These are phyloP conservation scores for Aspergillus melleus DNA, from an alignment of 2,329 filamentous ascomycete genomes.

Conservation along the genomic window DNA sequence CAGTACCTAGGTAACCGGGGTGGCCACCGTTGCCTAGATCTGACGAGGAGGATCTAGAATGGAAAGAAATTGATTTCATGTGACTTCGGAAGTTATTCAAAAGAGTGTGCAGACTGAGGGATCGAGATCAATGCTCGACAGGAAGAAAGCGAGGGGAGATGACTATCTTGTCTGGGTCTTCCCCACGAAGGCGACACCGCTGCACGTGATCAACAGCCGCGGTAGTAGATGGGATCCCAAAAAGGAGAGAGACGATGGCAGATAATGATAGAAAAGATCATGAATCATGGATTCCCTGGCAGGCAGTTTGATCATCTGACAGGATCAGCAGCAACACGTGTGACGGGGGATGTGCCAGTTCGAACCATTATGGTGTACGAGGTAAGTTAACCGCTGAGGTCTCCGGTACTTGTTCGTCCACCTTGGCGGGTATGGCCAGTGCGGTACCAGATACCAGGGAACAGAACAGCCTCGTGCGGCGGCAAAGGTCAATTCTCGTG, in stretches of 20 bases:
- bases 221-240: not conserved
- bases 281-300: not conserved
- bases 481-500: not conserved
- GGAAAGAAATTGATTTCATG: no score
- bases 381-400: not conserved
- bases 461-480: not conserved
- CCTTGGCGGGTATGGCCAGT: conserved; percentile 17
- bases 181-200: not conserved
- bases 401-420: conserved; percentile 12
- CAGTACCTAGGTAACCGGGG: not conserved
- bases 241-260: not conserved
- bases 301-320: not conserved
- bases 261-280: no score
- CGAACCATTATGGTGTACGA: not conserved
- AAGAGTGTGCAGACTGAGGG: no score
- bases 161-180: not conserved
- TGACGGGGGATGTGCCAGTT: not conserved
- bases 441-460: conserved; percentile 23
- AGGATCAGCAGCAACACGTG: not conserved
- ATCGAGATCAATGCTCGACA: no score
- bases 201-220: not conserved
- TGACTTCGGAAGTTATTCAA: no score
- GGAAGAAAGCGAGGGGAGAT: not conserved
- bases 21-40: not conserved
- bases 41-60: no score